Base-by-base conservation (phyloP, 352 stramenopile species). In the Globisporangium paroecandrum region DNA sequence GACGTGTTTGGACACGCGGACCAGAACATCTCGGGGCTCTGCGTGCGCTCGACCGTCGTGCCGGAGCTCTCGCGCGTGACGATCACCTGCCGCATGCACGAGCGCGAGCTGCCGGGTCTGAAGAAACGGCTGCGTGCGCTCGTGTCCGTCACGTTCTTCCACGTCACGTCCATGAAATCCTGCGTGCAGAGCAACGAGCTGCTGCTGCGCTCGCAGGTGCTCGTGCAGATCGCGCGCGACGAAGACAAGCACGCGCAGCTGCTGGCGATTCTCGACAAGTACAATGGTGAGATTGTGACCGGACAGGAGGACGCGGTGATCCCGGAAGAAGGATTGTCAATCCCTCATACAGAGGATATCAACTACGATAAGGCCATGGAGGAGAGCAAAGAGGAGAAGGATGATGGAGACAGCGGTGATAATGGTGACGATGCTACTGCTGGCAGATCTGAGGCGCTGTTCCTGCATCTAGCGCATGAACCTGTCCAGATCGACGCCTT, bases 121-220 rank as follows among this genome's bases (percentile, higher is more conserved):
- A 79, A 90, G 68, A 85, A 79, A 41, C 77, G 83, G 0, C 78
- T 91, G 27, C 72, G 77, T 1, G 73, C 83, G 25, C 78, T 93
- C 2, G 85, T 93, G 56, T 81, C 73, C 60, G 74, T 93, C 56
- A 90, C 85, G 15, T 93, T 93, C 65, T 90, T 91, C 76, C 85
- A 93, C 62, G 77, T 91, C 58, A 93, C 85, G 36, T 89, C 78
- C 24, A 75, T 86, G 71, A 69, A 71, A 22, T 87, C 85, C 32
- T 91, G 82, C 36, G 69, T 90, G 25, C 68, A 82, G 59, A 89
- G 85, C 72, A 76, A 89, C 32, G 79, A 90, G 58, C 70, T 89
- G 20, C 62, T 93, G 51, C 64, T 93, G 54, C 81, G 82, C 22
- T 89, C 81, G 0, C 85, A 93, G 64, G 56, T 84, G 20, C 70